Conservation (phyloP, 2,329 filamentous ascomycete species). For the Ophiocordyceps australis region DNA sequence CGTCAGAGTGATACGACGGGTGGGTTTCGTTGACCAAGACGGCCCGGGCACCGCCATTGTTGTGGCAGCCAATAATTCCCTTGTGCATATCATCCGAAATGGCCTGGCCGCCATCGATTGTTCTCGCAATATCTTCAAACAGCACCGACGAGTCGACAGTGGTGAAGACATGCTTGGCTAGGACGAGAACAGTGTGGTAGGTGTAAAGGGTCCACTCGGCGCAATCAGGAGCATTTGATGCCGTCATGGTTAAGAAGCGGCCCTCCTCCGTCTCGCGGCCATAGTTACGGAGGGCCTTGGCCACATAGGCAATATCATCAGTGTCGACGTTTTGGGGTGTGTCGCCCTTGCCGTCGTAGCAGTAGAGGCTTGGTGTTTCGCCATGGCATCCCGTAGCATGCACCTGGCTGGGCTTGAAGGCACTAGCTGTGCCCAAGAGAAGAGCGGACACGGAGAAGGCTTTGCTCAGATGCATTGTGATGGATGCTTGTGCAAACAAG, state of each 20-base stretch:
- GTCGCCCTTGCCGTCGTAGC: conserved; percentile 2
- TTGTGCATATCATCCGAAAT: conserved; percentile 1
- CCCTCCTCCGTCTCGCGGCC: neutral
- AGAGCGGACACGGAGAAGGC: too few species aligned
- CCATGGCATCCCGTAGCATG: too few species aligned
- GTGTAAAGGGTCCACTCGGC: conserved; percentile 5
- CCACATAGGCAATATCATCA: conserved; percentile 1
- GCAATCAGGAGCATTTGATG: conserved; percentile 4
- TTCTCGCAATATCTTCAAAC: conserved; percentile 7
- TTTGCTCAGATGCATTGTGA: too few species aligned
- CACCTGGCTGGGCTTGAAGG: too few species aligned
- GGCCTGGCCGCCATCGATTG: conserved; percentile 6
- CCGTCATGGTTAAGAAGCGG: conserved; percentile 4
- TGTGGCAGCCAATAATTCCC: conserved; percentile 9
- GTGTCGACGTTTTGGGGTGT: conserved; percentile 1
- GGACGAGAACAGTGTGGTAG: neutral
- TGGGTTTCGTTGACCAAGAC: conserved; percentile 2
- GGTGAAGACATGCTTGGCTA: conserved; percentile 4
- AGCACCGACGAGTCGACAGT: conserved; percentile 5
- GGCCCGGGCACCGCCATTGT: conserved; percentile 6
- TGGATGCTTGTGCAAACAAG: too few species aligned
- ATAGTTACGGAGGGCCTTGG: conserved; percentile 1
- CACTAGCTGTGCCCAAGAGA: too few species aligned
- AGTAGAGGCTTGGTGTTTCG: conserved; percentile 1
- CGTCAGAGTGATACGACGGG: conserved; percentile 2